These are phyloP conservation scores for Cyclotella distinguenda DNA, from an alignment of 108 stramenopile genomes.

Conservation along the genomic window DNA sequence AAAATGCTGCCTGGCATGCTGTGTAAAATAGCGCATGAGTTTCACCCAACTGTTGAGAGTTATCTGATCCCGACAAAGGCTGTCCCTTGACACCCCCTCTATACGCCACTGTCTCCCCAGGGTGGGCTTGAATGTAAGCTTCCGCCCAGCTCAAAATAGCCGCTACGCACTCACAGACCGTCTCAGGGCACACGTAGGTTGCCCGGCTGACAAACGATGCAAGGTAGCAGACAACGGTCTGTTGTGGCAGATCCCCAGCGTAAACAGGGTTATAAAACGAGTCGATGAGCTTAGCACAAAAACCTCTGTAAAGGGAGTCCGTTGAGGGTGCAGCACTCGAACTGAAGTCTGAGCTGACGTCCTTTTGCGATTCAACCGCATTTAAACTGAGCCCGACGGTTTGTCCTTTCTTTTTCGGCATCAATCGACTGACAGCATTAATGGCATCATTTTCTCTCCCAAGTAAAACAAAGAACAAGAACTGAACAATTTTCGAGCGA, in stretches of 20 bases:
- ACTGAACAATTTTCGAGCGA: constrained; percentile 96
- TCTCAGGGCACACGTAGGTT: constrained; percentile 74
- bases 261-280: constrained; percentile 70
- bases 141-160: constrained; percentile 87
- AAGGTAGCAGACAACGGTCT: constrained; percentile 89
- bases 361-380: too few species aligned
- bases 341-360: neutral
- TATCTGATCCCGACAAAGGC: constrained; percentile 42
- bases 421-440: constrained; percentile 37
- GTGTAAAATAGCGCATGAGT: constrained; percentile 91
- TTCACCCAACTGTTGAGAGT: constrained; percentile 58
- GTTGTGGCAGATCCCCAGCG: constrained; percentile 65
- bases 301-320: constrained; percentile 69
- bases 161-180: constrained; percentile 72
- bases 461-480: constrained; percentile 84
- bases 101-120: neutral
- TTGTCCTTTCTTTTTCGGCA: constrained; percentile 26
- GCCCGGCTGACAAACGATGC: constrained; percentile 95
- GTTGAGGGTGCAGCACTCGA: constrained; percentile 17
- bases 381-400: neutral
- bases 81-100: constrained; percentile 10
- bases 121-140: constrained; percentile 67
- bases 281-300: constrained; percentile 72
- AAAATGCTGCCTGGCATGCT: constrained; percentile 94
- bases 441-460: constrained; percentile 65